These are phyloP conservation scores for Mucor ambiguus DNA, from an alignment of 371 early-diverging fungal species.

Conservation along the genomic window DNA sequence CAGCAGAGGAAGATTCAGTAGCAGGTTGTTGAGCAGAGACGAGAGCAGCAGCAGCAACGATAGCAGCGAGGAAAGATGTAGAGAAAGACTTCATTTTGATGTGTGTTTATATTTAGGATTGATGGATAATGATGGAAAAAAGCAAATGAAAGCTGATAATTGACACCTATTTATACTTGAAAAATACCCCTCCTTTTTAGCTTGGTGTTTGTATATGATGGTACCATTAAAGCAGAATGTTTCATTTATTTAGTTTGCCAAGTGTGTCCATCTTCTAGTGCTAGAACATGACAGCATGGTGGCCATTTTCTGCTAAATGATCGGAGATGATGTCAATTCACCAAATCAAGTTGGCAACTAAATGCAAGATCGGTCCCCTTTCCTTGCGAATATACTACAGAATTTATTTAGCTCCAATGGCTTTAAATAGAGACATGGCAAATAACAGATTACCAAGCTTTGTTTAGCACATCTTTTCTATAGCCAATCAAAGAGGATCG, in stretches of 20 bases:
- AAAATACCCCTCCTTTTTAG: background rate
- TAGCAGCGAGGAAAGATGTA: constrained; percentile 17
- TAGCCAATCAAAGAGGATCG: constrained; percentile 15
- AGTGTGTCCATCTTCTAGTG: background rate
- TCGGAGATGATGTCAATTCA: constrained; percentile 9
- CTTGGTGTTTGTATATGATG: background rate
- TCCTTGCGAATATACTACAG: background rate
- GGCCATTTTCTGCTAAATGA: constrained; percentile 5
- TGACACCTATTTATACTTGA: constrained; percentile 5
- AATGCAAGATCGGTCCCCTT: constrained; percentile 4
- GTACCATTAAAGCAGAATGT: constrained; percentile 5
- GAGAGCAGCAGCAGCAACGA: constrained; percentile 27
- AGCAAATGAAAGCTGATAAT: background rate
- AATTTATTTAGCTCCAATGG: background rate
- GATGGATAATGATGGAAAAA: constrained; percentile 9
- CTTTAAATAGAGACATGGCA: background rate
- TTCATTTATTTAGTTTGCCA: constrained; percentile 8
- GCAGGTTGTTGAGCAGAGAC: constrained; percentile 25
- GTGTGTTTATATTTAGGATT: background rate
- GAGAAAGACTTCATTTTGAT: constrained; percentile 21
- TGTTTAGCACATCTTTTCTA: background rate
- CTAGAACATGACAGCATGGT: background rate
- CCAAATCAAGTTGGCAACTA: constrained; percentile 1
- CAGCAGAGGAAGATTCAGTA: constrained; percentile 1
- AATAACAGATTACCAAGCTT: background rate